Conservation (phyloP, 176 grass and related monocot genomes). For the Carex parvula region DNA sequence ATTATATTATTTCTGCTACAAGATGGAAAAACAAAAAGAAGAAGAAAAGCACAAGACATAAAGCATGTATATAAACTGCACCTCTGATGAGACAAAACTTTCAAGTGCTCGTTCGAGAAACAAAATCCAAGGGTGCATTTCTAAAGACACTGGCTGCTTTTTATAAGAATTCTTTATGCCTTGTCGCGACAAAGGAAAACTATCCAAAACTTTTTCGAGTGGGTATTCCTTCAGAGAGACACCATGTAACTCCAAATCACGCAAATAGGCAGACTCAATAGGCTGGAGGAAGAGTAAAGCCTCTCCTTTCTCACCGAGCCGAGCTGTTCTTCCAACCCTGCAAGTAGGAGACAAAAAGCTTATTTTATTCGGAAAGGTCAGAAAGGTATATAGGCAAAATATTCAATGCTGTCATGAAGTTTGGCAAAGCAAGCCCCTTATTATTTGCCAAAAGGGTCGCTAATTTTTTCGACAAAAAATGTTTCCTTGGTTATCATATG, state of each 20-base stretch:
- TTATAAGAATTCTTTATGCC: conserved; percentile 45
- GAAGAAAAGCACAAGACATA: background rate
- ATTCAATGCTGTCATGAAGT: background rate
- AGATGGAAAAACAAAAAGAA: background rate
- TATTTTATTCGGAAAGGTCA: conserved; percentile 9
- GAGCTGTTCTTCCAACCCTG: conserved; percentile 95
- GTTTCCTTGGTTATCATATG: background rate
- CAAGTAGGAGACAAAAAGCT: background rate
- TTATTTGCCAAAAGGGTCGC: background rate
- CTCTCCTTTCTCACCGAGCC: conserved; percentile 86
- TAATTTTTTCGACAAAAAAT: too few species aligned
- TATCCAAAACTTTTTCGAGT: conserved; percentile 73
- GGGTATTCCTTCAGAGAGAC: conserved; percentile 74
- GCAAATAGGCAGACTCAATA: conserved; percentile 82
- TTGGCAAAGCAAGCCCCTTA: background rate
- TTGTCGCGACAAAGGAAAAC: conserved; percentile 36
- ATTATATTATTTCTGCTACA: background rate
- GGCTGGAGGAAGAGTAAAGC: conserved; percentile 91
- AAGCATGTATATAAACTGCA: conserved; percentile 27
- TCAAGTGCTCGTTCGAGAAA: conserved; percentile 75
- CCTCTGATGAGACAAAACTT: conserved; percentile 59
- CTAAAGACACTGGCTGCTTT: conserved; percentile 62
- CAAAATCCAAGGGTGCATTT: conserved; percentile 91
- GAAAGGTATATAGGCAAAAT: background rate
- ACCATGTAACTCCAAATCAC: conserved; percentile 73